Base-by-base conservation (phyloP, 2,329 filamentous ascomycete genomes). In the Ascochyta pisi region DNA sequence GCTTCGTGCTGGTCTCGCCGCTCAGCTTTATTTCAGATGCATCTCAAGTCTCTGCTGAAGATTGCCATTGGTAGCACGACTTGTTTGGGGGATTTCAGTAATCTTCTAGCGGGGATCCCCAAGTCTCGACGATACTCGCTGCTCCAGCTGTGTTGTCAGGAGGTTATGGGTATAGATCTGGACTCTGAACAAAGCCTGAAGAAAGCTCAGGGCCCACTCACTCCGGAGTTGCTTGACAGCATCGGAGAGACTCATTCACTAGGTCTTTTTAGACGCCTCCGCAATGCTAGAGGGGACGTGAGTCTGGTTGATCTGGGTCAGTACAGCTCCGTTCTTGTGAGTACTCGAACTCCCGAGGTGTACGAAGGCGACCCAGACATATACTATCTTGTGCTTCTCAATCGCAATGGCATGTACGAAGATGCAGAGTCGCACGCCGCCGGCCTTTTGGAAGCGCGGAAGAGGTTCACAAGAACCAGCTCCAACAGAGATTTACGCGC, bases 401-500 rank as follows among this genome's bases (percentile, higher is more conserved):
- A 51, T 2, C 40, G 51, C 4, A 61, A 53, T 31, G 54, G 53
- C 7, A 38, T 40, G 22, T 12, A 56, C 6, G 33, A 58, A 13
- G 58, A 62, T 40, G 65, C 65, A 27, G 42, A 56, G 23, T 23
- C 35, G 0, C 13, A 67, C 23, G 67, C 62, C 2, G 22, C 9
- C 3, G 38, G 26, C 10, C 34, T 46, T 23, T 35, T 74, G 1
- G 43, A 70, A 16, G 48, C 59, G 13, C 57, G 57, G 3, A 71
- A 67, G 34, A 66, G 61, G 19, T 63, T 60, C 46, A 66, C 73
- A 0, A 45, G 37, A 26, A 48, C 47, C 3, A 62, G 61, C 16
- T 58, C 70, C 23, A 68, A 70, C 10, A 68, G 72, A 29, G 47
- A 67, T 6, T 54, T 68, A 9, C 64, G 76, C 39, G 70, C 69